Percentiles rank a stretch among this genome's conserved stretches.
Conservation (phyloP, 345 rosid genomes). For the Lumnitzera racemosa region DNA sequence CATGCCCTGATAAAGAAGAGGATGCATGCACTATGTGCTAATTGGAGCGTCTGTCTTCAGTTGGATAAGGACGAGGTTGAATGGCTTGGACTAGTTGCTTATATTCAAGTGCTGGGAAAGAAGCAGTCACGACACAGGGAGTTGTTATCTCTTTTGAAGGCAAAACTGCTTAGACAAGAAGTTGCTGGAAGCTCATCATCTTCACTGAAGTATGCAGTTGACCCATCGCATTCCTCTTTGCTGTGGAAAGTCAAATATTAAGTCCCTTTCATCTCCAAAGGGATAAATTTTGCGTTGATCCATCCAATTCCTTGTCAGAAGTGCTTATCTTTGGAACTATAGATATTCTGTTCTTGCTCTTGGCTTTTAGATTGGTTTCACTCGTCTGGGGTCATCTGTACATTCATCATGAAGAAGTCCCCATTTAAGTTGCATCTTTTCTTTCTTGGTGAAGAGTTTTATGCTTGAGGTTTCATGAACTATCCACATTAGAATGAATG, state of each 20-base stretch:
- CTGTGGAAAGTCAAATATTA: conserved; percentile 65
- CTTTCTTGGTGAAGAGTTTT: too few relatives aligned
- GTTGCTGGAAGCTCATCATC: conserved; percentile 20
- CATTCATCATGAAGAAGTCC: too few relatives aligned
- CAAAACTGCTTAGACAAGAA: conserved; percentile 27
- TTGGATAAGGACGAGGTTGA: conserved; percentile 46
- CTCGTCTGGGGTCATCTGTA: too few relatives aligned
- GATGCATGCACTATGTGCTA: conserved; percentile 24
- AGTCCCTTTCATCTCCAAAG: not conserved
- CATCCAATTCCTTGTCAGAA: too few relatives aligned
- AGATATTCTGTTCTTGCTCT: too few relatives aligned
- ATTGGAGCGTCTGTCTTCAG: conserved; percentile 26
- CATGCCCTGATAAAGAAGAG: conserved; percentile 37
- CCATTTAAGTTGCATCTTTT: too few relatives aligned
- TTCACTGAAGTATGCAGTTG: conserved; percentile 41
- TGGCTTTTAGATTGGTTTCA: too few relatives aligned
- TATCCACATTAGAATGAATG: too few relatives aligned
- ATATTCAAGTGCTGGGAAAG: conserved; percentile 42
- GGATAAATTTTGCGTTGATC: too few relatives aligned
- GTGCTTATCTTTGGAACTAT: too few relatives aligned
- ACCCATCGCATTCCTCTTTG: conserved; percentile 51
- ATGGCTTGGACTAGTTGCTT: conserved; percentile 78
- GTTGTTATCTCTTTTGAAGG: conserved; percentile 35
- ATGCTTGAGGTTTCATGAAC: too few relatives aligned
- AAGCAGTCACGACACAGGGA: conserved; percentile 51